These are phyloP conservation scores for Mallotus repandus DNA, from an alignment of 441 rosid genomes.

Conservation along the genomic window DNA sequence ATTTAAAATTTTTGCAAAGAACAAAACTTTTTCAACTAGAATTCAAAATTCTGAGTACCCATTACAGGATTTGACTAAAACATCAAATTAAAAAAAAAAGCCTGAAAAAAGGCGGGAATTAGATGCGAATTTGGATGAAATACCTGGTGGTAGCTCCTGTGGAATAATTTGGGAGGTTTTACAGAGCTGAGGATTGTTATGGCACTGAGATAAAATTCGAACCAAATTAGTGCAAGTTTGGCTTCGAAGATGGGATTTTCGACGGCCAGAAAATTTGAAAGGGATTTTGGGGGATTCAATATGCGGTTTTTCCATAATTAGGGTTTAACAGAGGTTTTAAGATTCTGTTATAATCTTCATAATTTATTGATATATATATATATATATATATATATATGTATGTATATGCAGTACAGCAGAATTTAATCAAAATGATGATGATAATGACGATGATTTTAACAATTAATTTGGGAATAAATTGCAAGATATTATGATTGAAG, in stretches of 20 bases:
- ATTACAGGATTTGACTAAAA: not conserved
- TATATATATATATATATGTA: no score
- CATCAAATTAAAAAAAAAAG: not conserved
- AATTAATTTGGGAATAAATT: no score
- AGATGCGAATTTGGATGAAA: no score
- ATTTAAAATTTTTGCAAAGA: not conserved
- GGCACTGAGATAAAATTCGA: constrained; percentile 54
- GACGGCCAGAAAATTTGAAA: constrained; percentile 28
- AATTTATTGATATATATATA: no score
- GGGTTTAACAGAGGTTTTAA: constrained; percentile 6
- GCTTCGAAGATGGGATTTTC: constrained; percentile 44
- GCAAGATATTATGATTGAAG: no score
- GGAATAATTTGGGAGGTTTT: constrained; percentile 39
- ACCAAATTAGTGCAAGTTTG: constrained; percentile 47
- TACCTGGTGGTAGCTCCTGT: constrained; percentile 44
- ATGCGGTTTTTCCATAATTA: constrained; percentile 29
- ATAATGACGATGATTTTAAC: no score
- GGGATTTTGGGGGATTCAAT: not conserved
- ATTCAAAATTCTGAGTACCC: not conserved
- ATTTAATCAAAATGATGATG: no score
- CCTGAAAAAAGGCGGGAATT: not conserved
- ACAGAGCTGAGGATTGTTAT: constrained; percentile 42
- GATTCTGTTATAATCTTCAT: no score
- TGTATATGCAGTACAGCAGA: no score
- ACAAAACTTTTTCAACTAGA: not conserved